A percentile compares a stretch with the other conserved stretches of the same genome.
Conservation (phyloP, 176 grass and related monocot species). For the Dactylis glomerata region DNA sequence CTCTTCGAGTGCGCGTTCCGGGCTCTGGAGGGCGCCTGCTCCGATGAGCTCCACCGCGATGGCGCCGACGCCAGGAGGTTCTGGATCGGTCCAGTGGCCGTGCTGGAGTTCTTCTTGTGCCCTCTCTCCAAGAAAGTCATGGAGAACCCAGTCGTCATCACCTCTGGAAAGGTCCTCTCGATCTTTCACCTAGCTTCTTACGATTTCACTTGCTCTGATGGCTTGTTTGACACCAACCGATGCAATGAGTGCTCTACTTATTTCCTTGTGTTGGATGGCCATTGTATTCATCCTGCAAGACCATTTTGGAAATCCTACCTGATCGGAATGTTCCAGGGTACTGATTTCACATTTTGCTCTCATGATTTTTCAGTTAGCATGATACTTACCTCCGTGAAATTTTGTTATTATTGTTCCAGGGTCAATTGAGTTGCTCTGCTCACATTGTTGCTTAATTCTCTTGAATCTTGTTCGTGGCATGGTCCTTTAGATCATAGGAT, state of each 20-base stretch:
- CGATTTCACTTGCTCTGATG: background rate
- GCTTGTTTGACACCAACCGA: background rate
- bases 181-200: background rate
- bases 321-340: background rate
- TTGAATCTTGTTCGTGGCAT: background rate
- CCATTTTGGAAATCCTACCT: background rate
- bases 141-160: slow-evolving; percentile 38
- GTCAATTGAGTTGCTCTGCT: background rate
- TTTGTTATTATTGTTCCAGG: background rate
- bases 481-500: background rate
- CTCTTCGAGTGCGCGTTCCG: slow-evolving; percentile 45
- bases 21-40: slow-evolving; percentile 16
- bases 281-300: background rate
- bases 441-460: background rate
- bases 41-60: slow-evolving; percentile 25
- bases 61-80: slow-evolving; percentile 19
- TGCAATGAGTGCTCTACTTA: background rate
- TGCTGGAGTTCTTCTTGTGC: slow-evolving; percentile 44
- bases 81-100: slow-evolving; percentile 16
- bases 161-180: slow-evolving; percentile 43
- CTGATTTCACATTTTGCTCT: too few species aligned
- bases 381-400: background rate
- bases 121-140: slow-evolving; percentile 46
- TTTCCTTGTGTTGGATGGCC: background rate
- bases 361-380: background rate